Evolutionary conservation across 257 asterid species (phyloP).

Genomic region (Striga asiatica): DNA sequence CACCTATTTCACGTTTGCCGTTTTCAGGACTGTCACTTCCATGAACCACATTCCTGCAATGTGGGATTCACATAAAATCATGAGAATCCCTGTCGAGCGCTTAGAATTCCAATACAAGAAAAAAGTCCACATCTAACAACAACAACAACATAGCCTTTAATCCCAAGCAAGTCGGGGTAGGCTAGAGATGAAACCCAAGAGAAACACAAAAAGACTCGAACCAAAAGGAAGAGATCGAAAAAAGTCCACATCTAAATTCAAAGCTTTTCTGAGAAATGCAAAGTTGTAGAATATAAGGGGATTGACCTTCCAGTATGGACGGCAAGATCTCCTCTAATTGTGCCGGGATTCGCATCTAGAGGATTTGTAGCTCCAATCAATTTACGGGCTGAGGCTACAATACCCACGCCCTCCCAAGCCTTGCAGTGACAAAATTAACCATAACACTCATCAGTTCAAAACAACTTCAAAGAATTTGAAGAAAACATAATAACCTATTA

Average conservation of each 20-base stretch:
- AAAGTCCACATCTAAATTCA: no score
- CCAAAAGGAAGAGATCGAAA: no score
- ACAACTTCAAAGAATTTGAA: neutral
- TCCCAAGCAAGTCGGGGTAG: no score
- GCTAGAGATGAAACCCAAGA: no score
- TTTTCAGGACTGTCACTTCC: constrained; percentile 96
- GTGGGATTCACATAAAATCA: neutral
- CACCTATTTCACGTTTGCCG: constrained; percentile 85
- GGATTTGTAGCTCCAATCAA: constrained; percentile 92
- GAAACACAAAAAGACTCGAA: no score
- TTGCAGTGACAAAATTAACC: constrained; percentile 9
- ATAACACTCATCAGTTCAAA: constrained; percentile 5
- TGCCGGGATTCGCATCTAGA: constrained; percentile 91
- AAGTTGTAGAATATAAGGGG: neutral
- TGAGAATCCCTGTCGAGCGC: constrained; percentile 4
- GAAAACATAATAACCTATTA: no score
- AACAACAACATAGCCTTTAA: no score
- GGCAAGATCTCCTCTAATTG: constrained; percentile 93
- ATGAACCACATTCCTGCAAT: constrained; percentile 83
- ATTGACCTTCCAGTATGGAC: constrained; percentile 91
- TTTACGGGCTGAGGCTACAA: constrained; percentile 90
- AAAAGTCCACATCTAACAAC: no score
- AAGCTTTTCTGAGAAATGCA: neutral
- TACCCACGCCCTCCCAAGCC: constrained; percentile 98
- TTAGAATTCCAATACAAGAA: neutral